These are phyloP conservation scores for Aureobasidium pullulans DNA, from an alignment of 2,329 filamentous ascomycete species.

Conservation along the genomic window DNA sequence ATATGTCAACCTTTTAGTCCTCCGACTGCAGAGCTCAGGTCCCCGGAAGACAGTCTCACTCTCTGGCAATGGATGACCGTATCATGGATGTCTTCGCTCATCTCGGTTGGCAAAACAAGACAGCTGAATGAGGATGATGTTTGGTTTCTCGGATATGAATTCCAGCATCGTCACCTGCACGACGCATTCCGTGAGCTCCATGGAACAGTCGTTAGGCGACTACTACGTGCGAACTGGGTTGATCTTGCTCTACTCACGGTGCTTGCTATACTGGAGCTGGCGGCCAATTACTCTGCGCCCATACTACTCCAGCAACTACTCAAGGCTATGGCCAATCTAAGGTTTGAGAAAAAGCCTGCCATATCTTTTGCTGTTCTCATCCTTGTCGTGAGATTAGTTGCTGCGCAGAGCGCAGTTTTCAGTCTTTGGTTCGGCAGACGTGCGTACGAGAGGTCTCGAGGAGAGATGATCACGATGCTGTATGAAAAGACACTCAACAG, in stretches of 20 bases:
- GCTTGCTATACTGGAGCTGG: constrained; percentile 58
- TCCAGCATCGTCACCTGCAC: constrained; percentile 71
- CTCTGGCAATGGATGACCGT: constrained; percentile 81
- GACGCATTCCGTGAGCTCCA: constrained; percentile 63
- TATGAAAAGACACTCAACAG: constrained; percentile 69
- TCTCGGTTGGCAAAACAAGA: constrained; percentile 54
- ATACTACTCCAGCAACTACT: constrained; percentile 67
- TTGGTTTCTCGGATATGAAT: constrained; percentile 72
- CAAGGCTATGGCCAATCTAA: constrained; percentile 53
- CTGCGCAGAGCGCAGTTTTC: constrained; percentile 60
- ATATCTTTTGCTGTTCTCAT: constrained; percentile 59
- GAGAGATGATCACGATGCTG: constrained; percentile 79
- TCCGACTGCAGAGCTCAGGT: constrained; percentile 56
- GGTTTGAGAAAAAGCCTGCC: constrained; percentile 47
- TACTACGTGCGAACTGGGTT: constrained; percentile 69
- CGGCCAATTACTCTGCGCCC: constrained; percentile 49
- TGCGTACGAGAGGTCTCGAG: constrained; percentile 73
- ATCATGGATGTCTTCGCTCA: constrained; percentile 72
- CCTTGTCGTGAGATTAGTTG: constrained; percentile 52
- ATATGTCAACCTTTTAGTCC: constrained; percentile 53
- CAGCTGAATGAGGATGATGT: constrained; percentile 73
- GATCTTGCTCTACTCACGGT: constrained; percentile 63
- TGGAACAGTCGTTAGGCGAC: constrained; percentile 63
- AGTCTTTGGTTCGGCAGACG: constrained; percentile 76
- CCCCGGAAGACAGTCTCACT: constrained; percentile 70